These are phyloP conservation scores for Russula sp. DNA, from an alignment of 768 basidiomycete species.

Conservation along the genomic window DNA sequence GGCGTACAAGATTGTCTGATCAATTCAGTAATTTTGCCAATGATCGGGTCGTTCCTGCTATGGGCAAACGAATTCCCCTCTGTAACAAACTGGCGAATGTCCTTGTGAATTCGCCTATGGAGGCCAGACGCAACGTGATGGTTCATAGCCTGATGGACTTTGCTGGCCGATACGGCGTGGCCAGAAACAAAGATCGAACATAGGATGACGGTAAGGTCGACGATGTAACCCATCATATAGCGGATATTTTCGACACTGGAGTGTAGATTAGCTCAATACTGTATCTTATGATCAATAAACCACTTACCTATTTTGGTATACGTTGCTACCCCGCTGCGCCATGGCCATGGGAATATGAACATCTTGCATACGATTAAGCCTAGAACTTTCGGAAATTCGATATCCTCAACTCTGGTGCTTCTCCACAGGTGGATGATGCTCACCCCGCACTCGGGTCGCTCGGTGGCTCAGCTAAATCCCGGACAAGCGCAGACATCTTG, in stretches of 20 bases:
- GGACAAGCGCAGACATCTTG: neutral
- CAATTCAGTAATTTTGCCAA: constrained; percentile 13
- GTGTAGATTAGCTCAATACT: neutral
- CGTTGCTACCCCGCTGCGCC: neutral
- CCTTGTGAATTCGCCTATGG: neutral
- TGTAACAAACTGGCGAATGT: neutral
- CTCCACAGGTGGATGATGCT: neutral
- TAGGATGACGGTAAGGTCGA: neutral
- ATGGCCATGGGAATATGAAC: too few species aligned
- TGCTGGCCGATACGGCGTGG: neutral
- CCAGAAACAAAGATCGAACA: neutral
- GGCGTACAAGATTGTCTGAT: constrained; percentile 1
- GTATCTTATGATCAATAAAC: too few species aligned
- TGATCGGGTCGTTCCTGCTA: neutral
- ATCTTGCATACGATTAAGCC: neutral
- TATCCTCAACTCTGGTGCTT: neutral
- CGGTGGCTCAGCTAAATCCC: neutral
- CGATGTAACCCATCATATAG: constrained; percentile 10
- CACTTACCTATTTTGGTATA: neutral
- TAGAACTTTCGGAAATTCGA: neutral
- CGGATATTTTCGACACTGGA: neutral
- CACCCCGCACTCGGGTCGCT: neutral
- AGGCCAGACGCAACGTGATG: neutral
- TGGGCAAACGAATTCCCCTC: neutral
- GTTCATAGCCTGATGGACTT: neutral